phyloP scores from a whole-genome alignment of 164 flowering plant species.

The Magnolia sinica region DNA sequence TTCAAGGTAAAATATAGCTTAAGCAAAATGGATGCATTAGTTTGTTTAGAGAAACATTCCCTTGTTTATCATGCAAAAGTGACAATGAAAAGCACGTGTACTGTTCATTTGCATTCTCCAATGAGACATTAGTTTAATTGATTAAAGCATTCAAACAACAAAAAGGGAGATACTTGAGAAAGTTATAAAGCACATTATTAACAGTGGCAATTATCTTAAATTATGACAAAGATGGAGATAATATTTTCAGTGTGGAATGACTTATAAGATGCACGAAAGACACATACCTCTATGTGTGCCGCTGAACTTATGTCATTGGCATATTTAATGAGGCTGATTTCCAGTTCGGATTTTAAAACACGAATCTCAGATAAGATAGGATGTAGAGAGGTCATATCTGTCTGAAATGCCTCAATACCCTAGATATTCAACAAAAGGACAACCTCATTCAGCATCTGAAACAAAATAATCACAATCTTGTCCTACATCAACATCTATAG shows the following conservation, averaged over 20 bases:
- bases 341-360: slow-evolving; percentile 63
- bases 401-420: slow-evolving; percentile 78
- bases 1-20: no score
- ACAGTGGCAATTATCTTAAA: background rate
- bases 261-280: background rate
- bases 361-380: slow-evolving; percentile 85
- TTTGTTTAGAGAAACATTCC: no score
- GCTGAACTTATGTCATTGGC: slow-evolving; percentile 94
- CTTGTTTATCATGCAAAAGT: no score
- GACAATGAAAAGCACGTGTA: no score
- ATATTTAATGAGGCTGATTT: slow-evolving; percentile 79
- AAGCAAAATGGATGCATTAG: no score
- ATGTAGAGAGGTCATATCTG: slow-evolving; percentile 66
- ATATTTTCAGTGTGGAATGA: background rate
- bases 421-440: slow-evolving; percentile 18
- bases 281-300: slow-evolving; percentile 83
- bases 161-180: no score
- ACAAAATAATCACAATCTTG: background rate
- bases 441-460: background rate
- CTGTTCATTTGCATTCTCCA: no score
- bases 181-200: no score
- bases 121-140: no score
- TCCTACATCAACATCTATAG: background rate
- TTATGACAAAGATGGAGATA: background rate
- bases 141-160: no score